Evolutionary conservation across 2,329 filamentous ascomycete species (phyloP).

Genomic region (Colletotrichum liaoningense): DNA sequence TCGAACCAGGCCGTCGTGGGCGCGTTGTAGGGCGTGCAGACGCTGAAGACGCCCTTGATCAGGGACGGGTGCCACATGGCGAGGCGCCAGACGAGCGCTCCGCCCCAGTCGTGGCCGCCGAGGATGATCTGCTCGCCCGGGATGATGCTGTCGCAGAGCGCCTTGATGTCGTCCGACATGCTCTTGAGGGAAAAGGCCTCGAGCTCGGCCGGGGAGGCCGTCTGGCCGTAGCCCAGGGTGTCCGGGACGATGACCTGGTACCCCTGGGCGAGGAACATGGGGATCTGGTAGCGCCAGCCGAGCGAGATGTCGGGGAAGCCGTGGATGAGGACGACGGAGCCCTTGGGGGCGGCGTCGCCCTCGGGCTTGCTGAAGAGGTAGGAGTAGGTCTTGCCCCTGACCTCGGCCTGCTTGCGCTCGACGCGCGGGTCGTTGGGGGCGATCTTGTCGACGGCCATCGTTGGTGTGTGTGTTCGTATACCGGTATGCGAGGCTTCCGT

Average conservation of each 20-base stretch:
- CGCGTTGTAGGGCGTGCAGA: slow-evolving; percentile 81
- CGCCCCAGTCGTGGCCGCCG: slow-evolving; percentile 95
- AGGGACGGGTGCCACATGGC: slow-evolving; percentile 80
- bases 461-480: slow-evolving; percentile 14
- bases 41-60: slow-evolving; percentile 78
- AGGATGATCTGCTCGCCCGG: slow-evolving; percentile 73
- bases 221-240: slow-evolving; percentile 87
- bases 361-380: slow-evolving; percentile 68
- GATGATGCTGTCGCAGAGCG: slow-evolving; percentile 70
- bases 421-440: slow-evolving; percentile 74
- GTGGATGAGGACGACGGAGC: slow-evolving; percentile 68
- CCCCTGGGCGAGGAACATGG: slow-evolving; percentile 76
- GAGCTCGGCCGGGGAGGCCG: slow-evolving; percentile 73
- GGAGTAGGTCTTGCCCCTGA: slow-evolving; percentile 79
- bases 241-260: slow-evolving; percentile 87
- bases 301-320: slow-evolving; percentile 87
- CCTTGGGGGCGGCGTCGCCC: slow-evolving; percentile 48
- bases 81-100: slow-evolving; percentile 79
- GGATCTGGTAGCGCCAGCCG: slow-evolving; percentile 92
- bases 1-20: slow-evolving; percentile 65
- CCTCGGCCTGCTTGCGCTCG: slow-evolving; percentile 68
- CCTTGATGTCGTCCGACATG: slow-evolving; percentile 79
- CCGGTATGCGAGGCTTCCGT: slow-evolving; percentile 12
- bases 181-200: slow-evolving; percentile 71
- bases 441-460: slow-evolving; percentile 72